Evolutionary conservation across 768 basidiomycete genomes (phyloP).

Genomic region (Boletus rufocinnamomeus): DNA sequence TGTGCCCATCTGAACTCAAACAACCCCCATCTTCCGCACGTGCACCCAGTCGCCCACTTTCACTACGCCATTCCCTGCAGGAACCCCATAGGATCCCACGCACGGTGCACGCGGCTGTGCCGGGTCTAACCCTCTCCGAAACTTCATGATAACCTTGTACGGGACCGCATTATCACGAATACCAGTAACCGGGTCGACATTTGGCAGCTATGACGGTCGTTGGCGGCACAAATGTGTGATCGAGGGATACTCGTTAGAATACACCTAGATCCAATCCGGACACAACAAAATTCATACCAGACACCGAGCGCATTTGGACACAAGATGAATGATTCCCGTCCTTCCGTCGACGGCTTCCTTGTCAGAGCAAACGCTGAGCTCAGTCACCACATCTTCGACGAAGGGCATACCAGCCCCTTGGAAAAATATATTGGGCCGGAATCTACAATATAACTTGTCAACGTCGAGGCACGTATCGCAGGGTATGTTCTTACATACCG

Average conservation of each 20-base stretch:
- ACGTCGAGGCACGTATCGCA: background rate
- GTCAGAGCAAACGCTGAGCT: slow-evolving; percentile 52
- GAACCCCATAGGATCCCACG: slow-evolving; percentile 66
- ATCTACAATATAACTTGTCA: slow-evolving; percentile 43
- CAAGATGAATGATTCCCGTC: slow-evolving; percentile 48
- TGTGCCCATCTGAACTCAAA: slow-evolving; percentile 11
- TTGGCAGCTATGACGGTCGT: slow-evolving; percentile 57
- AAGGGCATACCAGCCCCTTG: slow-evolving; percentile 65
- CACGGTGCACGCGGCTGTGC: slow-evolving; percentile 52
- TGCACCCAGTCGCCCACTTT: slow-evolving; percentile 62
- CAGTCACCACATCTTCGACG: slow-evolving; percentile 69
- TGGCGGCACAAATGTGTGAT: background rate
- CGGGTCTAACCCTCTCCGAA: slow-evolving; percentile 61
- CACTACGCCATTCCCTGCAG: slow-evolving; percentile 50
- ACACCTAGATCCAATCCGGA: slow-evolving; percentile 5
- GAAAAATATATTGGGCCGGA: slow-evolving; percentile 76
- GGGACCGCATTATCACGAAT: slow-evolving; percentile 73
- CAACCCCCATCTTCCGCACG: slow-evolving; percentile 44
- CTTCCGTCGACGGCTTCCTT: slow-evolving; percentile 20
- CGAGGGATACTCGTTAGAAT: slow-evolving; percentile 4
- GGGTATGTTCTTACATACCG: slow-evolving; percentile 43
- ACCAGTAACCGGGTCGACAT: slow-evolving; percentile 66
- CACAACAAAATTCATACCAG: slow-evolving; percentile 49
- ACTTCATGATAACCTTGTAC: slow-evolving; percentile 73
- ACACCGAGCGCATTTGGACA: slow-evolving; percentile 72